phyloP scores from a whole-genome alignment of 768 basidiomycete genomes.

The Crucibulum laeve region DNA sequence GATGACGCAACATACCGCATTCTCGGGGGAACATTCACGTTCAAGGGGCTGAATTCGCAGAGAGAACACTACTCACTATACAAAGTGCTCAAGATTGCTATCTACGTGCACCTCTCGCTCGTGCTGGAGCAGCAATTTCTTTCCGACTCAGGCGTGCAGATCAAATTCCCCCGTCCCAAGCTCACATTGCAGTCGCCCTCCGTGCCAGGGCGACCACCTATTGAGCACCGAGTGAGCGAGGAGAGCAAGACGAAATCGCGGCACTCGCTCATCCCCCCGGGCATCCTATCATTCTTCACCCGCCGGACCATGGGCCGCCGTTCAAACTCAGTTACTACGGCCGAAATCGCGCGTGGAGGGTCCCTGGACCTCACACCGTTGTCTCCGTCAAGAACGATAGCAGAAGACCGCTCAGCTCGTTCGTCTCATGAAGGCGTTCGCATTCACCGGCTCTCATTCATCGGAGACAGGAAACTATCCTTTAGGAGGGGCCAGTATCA shows the following conservation, averaged over 20 bases:
- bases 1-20: constrained; percentile 22
- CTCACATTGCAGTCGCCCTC: constrained; percentile 20
- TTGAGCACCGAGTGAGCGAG: constrained; percentile 1
- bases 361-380: constrained; percentile 35
- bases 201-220: constrained; percentile 8
- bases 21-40: constrained; percentile 60
- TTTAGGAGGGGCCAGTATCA: constrained; percentile 10
- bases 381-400: constrained; percentile 2
- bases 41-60: constrained; percentile 41
- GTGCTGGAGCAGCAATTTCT: constrained; percentile 60
- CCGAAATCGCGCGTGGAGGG: constrained; percentile 20
- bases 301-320: constrained; percentile 18
- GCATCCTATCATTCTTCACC: constrained; percentile 39
- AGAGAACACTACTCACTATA: constrained; percentile 38
- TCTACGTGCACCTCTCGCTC: constrained; percentile 54
- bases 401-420: constrained; percentile 12
- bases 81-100: constrained; percentile 44
- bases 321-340: constrained; percentile 12
- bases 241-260: constrained; percentile 13
- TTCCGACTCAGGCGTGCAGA: constrained; percentile 40
- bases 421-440: constrained; percentile 25
- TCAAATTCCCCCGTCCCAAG: constrained; percentile 35
- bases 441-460: constrained; percentile 35
- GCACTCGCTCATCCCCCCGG: constrained; percentile 30
- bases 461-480: constrained; percentile 22